Base-by-base conservation (phyloP, 768 basidiomycete genomes). In the Candolleomyces efflorescens region DNA sequence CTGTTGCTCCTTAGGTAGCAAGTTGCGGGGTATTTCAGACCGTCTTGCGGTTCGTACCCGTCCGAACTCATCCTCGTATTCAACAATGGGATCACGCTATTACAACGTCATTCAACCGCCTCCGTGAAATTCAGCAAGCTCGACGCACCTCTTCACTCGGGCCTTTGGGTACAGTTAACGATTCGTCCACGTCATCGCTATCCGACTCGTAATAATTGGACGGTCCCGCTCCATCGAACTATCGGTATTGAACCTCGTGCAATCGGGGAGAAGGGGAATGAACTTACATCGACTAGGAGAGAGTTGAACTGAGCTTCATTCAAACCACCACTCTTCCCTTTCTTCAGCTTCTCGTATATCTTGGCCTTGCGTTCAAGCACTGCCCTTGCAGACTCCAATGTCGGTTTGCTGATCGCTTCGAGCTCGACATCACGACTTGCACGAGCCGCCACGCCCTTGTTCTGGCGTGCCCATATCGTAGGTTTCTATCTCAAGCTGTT, bases 61-160 rank as follows among this genome's bases (percentile, higher is more conserved):
- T 37, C 92, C 92, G 66, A 91, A 92, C 65, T 94, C 92, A 62
- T 94, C 92, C 66, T 88, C 84, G 59, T 92, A 93, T 68, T 94
- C 92, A 5, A 93, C 78, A 27, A 92, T 73, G 11, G 90, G 90
- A 63, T 94, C 91, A 56, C 85, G 78, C 85, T 90, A 56, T 1
- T 53, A 2, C 23, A 18, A 7, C 13, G 9, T 12, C 55, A 24
- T 49, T 24, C 47, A 54, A 60, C 39, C 41, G 54, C 27, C 39
- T 41, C 13, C 39, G 22, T 24, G 13, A 10, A 26, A n/a, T 32
- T 46, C 20, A 22, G 18, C 20, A 47, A 44, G 27, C 17, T 17
- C 9, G 32, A 65, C 70, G 17, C 60, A 79, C 79, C 63, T 75
- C 77, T 26, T 80, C 78, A 15, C 71, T 67, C 15, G 69, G 70